phyloP scores from a whole-genome alignment of 2,329 filamentous ascomycete genomes.

The Cercospora nicotianae region DNA sequence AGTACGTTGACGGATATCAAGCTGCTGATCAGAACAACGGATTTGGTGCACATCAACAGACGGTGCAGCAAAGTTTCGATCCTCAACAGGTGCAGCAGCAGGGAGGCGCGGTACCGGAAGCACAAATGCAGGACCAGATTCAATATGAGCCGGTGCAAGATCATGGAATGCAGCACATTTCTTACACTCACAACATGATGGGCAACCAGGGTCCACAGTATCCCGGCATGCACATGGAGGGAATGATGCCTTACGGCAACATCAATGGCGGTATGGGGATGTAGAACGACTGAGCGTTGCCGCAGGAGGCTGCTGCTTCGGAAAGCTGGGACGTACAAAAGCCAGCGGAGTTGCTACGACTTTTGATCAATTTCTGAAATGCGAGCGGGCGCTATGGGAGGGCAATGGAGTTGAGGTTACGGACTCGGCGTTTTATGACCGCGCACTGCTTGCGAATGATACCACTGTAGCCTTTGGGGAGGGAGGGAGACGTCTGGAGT shows the following conservation, averaged over 20 bases:
- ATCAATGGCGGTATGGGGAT: slow-evolving; percentile 31
- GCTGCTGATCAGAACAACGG: slow-evolving; percentile 5
- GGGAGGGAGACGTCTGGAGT: neutral
- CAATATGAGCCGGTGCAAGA: slow-evolving; percentile 33
- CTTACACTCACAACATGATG: slow-evolving; percentile 28
- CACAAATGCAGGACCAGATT: slow-evolving; percentile 31
- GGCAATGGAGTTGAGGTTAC: neutral
- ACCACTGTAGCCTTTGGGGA: slow-evolving; percentile 19
- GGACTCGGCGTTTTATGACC: slow-evolving; percentile 2
- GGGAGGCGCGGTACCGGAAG: slow-evolving; percentile 17
- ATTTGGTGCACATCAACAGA: slow-evolving; percentile 14
- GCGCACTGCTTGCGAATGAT: slow-evolving; percentile 18
- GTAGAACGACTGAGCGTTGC: slow-evolving; percentile 12
- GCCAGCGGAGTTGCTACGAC: neutral
- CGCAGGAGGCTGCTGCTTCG: neutral
- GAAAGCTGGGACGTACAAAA: neutral
- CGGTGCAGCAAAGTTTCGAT: slow-evolving; percentile 20
- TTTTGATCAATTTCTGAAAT: neutral
- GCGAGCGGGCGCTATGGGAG: neutral
- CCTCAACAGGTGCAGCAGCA: slow-evolving; percentile 18
- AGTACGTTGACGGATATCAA: slow-evolving; percentile 8
- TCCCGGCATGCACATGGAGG: slow-evolving; percentile 31
- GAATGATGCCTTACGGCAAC: slow-evolving; percentile 33
- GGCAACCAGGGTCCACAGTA: slow-evolving; percentile 28
- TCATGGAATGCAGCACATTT: slow-evolving; percentile 25